Conservation (phyloP, 139 green algal genomes). For the Spirogloea muscicola region DNA sequence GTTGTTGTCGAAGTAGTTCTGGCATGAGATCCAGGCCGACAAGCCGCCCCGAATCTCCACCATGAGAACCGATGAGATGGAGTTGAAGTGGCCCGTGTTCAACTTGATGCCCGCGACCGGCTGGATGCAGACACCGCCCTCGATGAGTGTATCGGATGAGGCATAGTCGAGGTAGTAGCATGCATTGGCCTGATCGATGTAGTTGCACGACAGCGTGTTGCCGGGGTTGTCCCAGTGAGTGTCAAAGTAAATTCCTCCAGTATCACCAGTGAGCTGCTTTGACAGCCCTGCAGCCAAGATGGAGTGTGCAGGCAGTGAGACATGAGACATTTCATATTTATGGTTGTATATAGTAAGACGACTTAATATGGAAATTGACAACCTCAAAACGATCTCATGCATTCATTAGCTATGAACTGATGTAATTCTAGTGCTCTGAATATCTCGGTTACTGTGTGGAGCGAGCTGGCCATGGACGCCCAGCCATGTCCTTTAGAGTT, state of each 20-base stretch:
- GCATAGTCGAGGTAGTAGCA: constrained; percentile 29
- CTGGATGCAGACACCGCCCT: constrained; percentile 17
- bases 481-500: too few species aligned
- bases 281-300: too few species aligned
- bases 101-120: constrained; percentile 20
- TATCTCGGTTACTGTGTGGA: too few species aligned
- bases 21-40: neutral
- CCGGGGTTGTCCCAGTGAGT: constrained; percentile 25
- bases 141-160: constrained; percentile 5
- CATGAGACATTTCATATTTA: too few species aligned
- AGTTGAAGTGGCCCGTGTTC: constrained; percentile 6
- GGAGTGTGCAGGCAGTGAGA: too few species aligned
- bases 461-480: too few species aligned
- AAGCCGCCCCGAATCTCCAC: neutral
- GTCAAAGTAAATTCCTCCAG: constrained; percentile 15
- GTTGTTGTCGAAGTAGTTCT: constrained; percentile 28
- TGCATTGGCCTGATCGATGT: neutral
- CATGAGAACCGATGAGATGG: neutral
- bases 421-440: too few species aligned
- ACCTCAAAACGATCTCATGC: too few species aligned
- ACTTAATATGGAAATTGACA: too few species aligned
- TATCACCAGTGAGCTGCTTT: too few species aligned
- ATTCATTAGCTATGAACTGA: too few species aligned
- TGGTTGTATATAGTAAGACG: too few species aligned
- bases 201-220: constrained; percentile 16